Evolutionary conservation across 116 monocot species (phyloP).

Genomic region (Dioscorea cayenensis): DNA sequence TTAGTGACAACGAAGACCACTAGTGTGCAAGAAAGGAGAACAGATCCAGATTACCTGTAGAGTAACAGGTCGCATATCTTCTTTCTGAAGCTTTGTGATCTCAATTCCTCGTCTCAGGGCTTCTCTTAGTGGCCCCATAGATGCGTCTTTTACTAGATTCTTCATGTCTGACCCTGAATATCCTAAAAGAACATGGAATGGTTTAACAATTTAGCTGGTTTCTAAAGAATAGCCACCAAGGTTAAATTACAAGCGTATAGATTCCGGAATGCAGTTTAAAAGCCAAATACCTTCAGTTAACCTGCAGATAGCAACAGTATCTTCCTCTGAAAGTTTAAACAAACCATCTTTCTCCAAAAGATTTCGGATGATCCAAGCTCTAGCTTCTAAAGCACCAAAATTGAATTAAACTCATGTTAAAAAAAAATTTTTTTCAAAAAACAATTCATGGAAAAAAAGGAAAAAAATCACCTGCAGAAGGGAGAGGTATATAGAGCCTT

Average conservation of each 20-base stretch:
- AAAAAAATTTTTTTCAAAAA: no score
- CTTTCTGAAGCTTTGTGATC: conserved; percentile 74
- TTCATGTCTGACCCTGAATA: conserved; percentile 98
- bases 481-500: conserved; percentile 95
- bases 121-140: conserved; percentile 96
- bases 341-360: conserved; percentile 93
- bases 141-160: conserved; percentile 98
- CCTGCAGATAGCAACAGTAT: conserved; percentile 63
- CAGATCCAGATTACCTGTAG: conserved; percentile 34
- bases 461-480: conserved; percentile 58
- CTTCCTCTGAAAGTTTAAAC: conserved; percentile 82
- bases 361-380: conserved; percentile 77
- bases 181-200: conserved; percentile 28
- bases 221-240: background rate
- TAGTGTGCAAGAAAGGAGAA: background rate
- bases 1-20: background rate
- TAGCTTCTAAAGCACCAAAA: conserved; percentile 62
- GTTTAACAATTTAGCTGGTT: background rate
- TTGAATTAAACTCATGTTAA: conserved; percentile 3
- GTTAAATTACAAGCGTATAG: background rate
- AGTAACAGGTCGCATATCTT: conserved; percentile 74
- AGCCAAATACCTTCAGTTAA: conserved; percentile 63
- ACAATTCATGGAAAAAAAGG: background rate
- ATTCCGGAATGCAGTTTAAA: background rate
- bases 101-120: conserved; percentile 64